Percentiles rank a stretch among this genome's conserved stretches.
phyloP scores from a whole-genome alignment of 192 early-diverging fungal genomes.

The Coemansia sp. region DNA sequence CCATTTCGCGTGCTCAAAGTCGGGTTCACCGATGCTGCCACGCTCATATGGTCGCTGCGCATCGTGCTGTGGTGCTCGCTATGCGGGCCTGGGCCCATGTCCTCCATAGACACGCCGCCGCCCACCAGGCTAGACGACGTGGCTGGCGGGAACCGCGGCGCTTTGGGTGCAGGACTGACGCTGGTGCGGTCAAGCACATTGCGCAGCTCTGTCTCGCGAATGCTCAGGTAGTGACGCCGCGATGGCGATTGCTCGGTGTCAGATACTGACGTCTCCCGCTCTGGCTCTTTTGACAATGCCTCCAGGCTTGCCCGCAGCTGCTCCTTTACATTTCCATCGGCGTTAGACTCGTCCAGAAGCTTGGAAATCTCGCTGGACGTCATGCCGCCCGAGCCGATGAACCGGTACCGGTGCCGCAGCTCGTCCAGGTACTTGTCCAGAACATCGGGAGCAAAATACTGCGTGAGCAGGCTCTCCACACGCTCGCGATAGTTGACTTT shows the following conservation, averaged over 20 bases:
- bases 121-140: constrained; percentile 29
- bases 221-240: constrained; percentile 40
- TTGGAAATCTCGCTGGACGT: constrained; percentile 38
- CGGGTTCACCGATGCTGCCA: constrained; percentile 36
- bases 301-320: constrained; percentile 50
- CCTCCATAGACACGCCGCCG: constrained; percentile 47
- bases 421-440: constrained; percentile 49
- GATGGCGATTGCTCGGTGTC: constrained; percentile 43
- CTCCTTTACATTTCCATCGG: constrained; percentile 42
- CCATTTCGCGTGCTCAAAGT: constrained; percentile 25
- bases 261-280: constrained; percentile 20
- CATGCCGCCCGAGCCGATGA: constrained; percentile 51
- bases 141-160: constrained; percentile 7
- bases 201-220: constrained; percentile 50
- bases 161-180: constrained; percentile 45
- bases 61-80: constrained; percentile 22
- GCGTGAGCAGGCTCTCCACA: constrained; percentile 44
- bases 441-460: constrained; percentile 43
- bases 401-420: constrained; percentile 49
- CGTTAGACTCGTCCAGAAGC: constrained; percentile 32
- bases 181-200: constrained; percentile 48
- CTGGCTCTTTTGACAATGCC: constrained; percentile 23
- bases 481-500: constrained; percentile 49
- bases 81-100: constrained; percentile 15
- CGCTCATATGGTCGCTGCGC: constrained; percentile 36